Conservation (phyloP, 2,329 filamentous ascomycete genomes). For the Trichoderma aggressivum region DNA sequence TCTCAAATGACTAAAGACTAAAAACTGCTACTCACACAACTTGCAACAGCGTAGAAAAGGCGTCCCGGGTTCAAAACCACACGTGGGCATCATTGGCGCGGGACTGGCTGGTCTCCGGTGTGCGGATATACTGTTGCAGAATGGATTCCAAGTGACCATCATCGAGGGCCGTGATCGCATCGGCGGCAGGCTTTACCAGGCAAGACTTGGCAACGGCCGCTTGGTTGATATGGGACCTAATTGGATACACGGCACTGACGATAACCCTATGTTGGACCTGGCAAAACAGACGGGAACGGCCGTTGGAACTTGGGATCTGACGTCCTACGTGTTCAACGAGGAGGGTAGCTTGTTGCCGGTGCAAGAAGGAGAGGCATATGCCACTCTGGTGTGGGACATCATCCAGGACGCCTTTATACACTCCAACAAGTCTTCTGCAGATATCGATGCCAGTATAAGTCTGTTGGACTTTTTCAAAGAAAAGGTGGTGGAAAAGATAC, state of each 20-base stretch:
- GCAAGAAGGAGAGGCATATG: constrained; percentile 45
- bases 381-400: constrained; percentile 62
- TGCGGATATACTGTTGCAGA: constrained; percentile 62
- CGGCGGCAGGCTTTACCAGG: constrained; percentile 61
- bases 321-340: constrained; percentile 55
- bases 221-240: constrained; percentile 66
- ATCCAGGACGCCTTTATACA: constrained; percentile 65
- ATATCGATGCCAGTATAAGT: constrained; percentile 46
- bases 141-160: constrained; percentile 65
- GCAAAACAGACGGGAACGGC: constrained; percentile 58
- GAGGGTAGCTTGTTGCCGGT: constrained; percentile 49
- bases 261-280: constrained; percentile 67
- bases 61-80: constrained; percentile 38
- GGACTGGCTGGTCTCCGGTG: constrained; percentile 69
- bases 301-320: constrained; percentile 47
- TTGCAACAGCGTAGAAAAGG: constrained; percentile 10
- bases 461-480: constrained; percentile 53
- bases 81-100: constrained; percentile 66
- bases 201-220: constrained; percentile 45
- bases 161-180: constrained; percentile 65
- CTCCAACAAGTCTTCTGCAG: constrained; percentile 54
- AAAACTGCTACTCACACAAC: constrained; percentile 3
- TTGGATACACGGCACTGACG: constrained; percentile 72
- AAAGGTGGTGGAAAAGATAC: constrained; percentile 45
- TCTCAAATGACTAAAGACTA: neutral